Evolutionary conservation across 2,329 filamentous ascomycete species (phyloP).

Genomic region (Davidsoniella eucalypti): DNA sequence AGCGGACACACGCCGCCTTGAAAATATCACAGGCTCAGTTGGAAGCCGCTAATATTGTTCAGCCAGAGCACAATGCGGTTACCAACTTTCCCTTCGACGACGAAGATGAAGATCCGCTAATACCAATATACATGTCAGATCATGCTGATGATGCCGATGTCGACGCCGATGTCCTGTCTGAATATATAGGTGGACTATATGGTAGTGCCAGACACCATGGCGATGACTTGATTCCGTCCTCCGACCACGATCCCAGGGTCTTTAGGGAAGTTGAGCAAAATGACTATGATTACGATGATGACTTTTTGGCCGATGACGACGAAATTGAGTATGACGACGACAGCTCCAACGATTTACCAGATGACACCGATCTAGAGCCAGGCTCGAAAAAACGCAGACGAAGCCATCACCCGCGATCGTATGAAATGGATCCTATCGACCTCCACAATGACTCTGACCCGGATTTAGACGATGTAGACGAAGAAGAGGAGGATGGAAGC

Average conservation of each 20-base stretch:
- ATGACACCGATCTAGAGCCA: neutral
- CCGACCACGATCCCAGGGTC: too few relatives aligned
- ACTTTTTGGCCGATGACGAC: neutral
- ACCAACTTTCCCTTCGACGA: too few relatives aligned
- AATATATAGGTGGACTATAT: too few relatives aligned
- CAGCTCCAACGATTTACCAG: neutral
- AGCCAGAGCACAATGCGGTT: neutral
- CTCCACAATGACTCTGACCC: too few relatives aligned
- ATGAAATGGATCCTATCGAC: too few relatives aligned
- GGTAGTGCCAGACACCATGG: too few relatives aligned
- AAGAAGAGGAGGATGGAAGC: neutral
- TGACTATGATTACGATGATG: neutral
- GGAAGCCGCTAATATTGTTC: neutral
- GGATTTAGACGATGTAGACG: neutral
- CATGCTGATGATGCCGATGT: neutral
- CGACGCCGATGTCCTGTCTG: too few relatives aligned
- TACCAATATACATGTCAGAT: neutral
- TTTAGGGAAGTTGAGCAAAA: neutral
- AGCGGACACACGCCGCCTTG: neutral
- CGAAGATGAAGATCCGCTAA: neutral
- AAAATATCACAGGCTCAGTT: neutral
- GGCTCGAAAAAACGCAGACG: neutral
- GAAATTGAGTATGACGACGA: slow-evolving; percentile 7
- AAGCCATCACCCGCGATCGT: too few relatives aligned
- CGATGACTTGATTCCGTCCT: too few relatives aligned